Evolutionary conservation across 73 alveolate genomes (phyloP).

Genomic region (Symbiodinium pilosum): DNA sequence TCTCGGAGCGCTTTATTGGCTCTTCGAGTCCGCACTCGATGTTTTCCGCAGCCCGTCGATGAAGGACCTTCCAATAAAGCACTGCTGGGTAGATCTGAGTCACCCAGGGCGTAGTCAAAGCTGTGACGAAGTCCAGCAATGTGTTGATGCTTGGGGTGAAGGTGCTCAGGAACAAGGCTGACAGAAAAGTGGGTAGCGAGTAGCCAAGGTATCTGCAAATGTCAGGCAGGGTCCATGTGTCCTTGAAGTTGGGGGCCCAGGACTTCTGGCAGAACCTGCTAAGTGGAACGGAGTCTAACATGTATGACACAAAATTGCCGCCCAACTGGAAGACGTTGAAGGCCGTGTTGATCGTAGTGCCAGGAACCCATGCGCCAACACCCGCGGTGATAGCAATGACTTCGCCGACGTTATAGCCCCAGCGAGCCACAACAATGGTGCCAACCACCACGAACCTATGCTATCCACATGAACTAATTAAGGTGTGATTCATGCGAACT

Average conservation of each 20-base stretch:
- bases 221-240: slow-evolving; percentile 84
- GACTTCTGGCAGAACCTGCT: slow-evolving; percentile 64
- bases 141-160: slow-evolving; percentile 77
- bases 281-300: slow-evolving; percentile 51
- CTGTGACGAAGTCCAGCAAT: slow-evolving; percentile 61
- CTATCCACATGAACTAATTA: neutral
- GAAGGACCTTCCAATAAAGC: slow-evolving; percentile 23
- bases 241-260: slow-evolving; percentile 93
- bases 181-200: slow-evolving; percentile 49
- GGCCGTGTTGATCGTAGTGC: slow-evolving; percentile 42
- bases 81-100: slow-evolving; percentile 85
- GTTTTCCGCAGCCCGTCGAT: neutral
- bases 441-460: slow-evolving; percentile 7
- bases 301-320: slow-evolving; percentile 86
- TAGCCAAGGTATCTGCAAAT: slow-evolving; percentile 48
- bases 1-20: neutral
- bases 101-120: slow-evolving; percentile 92
- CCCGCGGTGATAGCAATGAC: slow-evolving; percentile 69
- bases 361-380: slow-evolving; percentile 47
- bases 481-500: neutral
- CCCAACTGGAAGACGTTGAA: slow-evolving; percentile 67
- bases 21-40: neutral
- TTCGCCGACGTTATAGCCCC: slow-evolving; percentile 23
- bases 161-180: slow-evolving; percentile 25
- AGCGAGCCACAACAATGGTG: slow-evolving; percentile 10